phyloP scores from a whole-genome alignment of 192 early-diverging fungal species.

The Pilobolus umbonatus region DNA sequence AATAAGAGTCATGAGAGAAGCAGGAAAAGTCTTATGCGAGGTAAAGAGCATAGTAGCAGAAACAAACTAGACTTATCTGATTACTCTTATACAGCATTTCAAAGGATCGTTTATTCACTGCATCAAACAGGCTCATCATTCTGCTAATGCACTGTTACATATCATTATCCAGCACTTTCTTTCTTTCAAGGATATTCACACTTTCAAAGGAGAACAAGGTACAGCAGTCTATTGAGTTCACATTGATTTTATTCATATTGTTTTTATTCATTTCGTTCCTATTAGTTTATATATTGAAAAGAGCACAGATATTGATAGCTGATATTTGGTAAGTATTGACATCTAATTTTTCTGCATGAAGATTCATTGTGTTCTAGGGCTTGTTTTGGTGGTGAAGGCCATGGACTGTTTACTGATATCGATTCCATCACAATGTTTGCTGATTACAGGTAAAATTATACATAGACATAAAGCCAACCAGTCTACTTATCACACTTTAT shows the following conservation, averaged over 20 bases:
- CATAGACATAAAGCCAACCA: neutral
- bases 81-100: conserved; percentile 41
- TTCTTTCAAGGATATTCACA: conserved; percentile 63
- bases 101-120: conserved; percentile 58
- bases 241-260: no score
- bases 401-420: conserved; percentile 68
- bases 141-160: conserved; percentile 53
- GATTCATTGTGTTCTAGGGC: conserved; percentile 42
- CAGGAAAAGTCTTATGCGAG: conserved; percentile 61
- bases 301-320: conserved; percentile 81
- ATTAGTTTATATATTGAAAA: conserved; percentile 65
- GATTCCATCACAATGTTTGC: conserved; percentile 87
- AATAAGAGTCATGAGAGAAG: conserved; percentile 57
- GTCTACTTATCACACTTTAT: neutral
- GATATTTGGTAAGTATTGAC: conserved; percentile 60
- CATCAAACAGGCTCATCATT: conserved; percentile 43
- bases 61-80: neutral
- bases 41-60: conserved; percentile 16
- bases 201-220: conserved; percentile 54
- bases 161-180: conserved; percentile 54
- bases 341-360: neutral
- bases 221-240: neutral
- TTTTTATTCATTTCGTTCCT: conserved; percentile 1
- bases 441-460: conserved; percentile 57
- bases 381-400: conserved; percentile 66